Percentiles rank a stretch among this genome's conserved stretches.
Conservation (phyloP, 2,329 filamentous ascomycete genomes). For the Fusarium staphyleae region DNA sequence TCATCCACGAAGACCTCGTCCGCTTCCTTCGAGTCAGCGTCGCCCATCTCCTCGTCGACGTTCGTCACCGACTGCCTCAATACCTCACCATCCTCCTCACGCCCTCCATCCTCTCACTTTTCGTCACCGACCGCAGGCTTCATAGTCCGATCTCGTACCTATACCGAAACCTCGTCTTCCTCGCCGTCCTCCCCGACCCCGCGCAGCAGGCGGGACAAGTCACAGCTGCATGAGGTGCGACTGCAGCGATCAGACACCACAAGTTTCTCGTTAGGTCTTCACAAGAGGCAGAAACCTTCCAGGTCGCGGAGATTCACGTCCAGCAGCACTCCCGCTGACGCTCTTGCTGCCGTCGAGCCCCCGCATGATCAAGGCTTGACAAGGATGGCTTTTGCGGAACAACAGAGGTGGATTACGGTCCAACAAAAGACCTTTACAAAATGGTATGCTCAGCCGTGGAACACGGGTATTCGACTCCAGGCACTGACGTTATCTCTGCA, state of each 20-base stretch:
- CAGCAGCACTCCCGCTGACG: conserved; percentile 50
- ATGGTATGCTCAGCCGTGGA: conserved; percentile 61
- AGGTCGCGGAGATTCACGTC: conserved; percentile 41
- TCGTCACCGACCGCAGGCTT: conserved; percentile 29
- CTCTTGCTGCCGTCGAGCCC: conserved; percentile 55
- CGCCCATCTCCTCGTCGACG: conserved; percentile 31
- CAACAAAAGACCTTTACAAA: conserved; percentile 99
- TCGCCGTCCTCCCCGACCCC: conserved; percentile 42
- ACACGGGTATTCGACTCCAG: neutral
- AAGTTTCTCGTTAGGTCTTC: conserved; percentile 41
- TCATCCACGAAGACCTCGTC: conserved; percentile 34
- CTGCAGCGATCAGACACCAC: conserved; percentile 54
- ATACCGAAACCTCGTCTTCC: conserved; percentile 36
- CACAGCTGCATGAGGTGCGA: conserved; percentile 59
- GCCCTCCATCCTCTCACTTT: conserved; percentile 9
- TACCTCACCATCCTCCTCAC: conserved; percentile 15
- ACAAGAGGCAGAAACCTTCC: conserved; percentile 35
- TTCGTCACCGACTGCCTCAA: conserved; percentile 23
- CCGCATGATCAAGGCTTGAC: conserved; percentile 58
- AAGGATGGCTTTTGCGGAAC: conserved; percentile 70
- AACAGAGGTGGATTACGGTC: conserved; percentile 76
- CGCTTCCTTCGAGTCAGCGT: conserved; percentile 33
- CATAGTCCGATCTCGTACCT: conserved; percentile 30
- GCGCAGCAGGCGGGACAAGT: conserved; percentile 54
- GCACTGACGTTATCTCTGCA: conserved; percentile 14